Conservation (phyloP, 805 yeast genomes). For the Candida sonorensis region DNA sequence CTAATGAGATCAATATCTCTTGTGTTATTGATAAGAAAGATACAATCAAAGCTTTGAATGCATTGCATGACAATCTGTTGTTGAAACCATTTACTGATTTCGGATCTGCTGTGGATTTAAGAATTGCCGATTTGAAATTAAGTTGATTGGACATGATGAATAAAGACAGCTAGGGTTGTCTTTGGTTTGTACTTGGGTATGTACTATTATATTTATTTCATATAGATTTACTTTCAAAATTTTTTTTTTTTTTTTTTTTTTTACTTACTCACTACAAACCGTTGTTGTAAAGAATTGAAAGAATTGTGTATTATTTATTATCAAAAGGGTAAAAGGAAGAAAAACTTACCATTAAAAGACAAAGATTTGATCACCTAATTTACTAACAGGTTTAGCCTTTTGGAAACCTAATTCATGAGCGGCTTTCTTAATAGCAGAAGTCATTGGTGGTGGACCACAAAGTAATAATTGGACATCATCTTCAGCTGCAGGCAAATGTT, state of each 20-base stretch:
- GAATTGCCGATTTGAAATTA: conserved; percentile 39
- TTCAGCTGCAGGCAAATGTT: conserved; percentile 54
- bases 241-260: not conserved
- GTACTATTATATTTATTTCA: too few species aligned
- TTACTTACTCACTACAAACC: too few species aligned
- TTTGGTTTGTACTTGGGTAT: too few species aligned
- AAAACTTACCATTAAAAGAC: too few species aligned
- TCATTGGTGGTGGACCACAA: conserved; percentile 96
- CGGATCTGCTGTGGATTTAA: conserved; percentile 34
- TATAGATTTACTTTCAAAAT: not conserved
- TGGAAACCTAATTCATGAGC: conserved; percentile 67
- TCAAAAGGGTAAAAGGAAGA: too few species aligned
- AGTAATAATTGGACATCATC: conserved; percentile 63
- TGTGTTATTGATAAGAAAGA: conserved; percentile 86
- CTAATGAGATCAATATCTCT: conserved; percentile 93
- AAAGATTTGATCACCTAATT: conserved; percentile 85
- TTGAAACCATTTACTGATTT: conserved; percentile 32
- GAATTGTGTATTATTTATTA: too few species aligned
- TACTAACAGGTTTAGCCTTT: conserved; percentile 84
- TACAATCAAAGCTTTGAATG: conserved; percentile 76
- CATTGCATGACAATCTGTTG: conserved; percentile 73
- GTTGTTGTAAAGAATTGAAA: too few species aligned
- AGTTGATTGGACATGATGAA: conserved; percentile 13
- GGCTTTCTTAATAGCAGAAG: conserved; percentile 73
- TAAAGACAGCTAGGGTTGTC: too few species aligned